Conservation (phyloP, 2,329 filamentous ascomycete genomes). For the Cladorrhinum sp. region DNA sequence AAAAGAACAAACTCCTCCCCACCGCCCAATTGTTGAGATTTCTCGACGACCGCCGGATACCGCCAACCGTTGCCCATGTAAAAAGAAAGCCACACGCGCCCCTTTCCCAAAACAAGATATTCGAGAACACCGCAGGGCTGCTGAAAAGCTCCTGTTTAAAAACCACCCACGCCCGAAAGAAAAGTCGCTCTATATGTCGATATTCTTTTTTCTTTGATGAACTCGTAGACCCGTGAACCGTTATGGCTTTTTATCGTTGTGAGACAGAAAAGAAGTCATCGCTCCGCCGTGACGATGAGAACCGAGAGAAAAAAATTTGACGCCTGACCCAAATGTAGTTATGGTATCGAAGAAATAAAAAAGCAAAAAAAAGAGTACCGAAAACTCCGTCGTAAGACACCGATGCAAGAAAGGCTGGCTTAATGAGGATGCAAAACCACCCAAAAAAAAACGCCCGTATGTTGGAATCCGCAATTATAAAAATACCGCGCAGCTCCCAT, state of each 20-base stretch:
- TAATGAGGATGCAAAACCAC: slow-evolving; percentile 40
- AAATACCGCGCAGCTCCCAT: slow-evolving; percentile 40
- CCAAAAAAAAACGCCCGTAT: slow-evolving; percentile 38
- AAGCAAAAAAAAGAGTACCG: slow-evolving; percentile 32
- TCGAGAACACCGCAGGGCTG: slow-evolving; percentile 10
- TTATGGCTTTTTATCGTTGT: slow-evolving; percentile 41
- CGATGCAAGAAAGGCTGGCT: slow-evolving; percentile 43
- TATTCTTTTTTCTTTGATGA: slow-evolving; percentile 46
- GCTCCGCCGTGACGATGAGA: slow-evolving; percentile 33
- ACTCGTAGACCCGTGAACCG: slow-evolving; percentile 49
- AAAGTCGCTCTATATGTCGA: slow-evolving; percentile 51
- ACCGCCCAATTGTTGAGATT: slow-evolving; percentile 29
- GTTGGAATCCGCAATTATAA: slow-evolving; percentile 26
- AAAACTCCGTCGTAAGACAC: slow-evolving; percentile 48
- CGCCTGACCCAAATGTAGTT: slow-evolving; percentile 28
- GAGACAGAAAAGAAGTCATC: slow-evolving; percentile 31
- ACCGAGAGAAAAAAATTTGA: slow-evolving; percentile 28
- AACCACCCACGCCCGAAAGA: slow-evolving; percentile 6
- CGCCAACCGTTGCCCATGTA: slow-evolving; percentile 32
- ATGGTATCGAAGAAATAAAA: slow-evolving; percentile 31
- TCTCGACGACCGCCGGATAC: slow-evolving; percentile 28
- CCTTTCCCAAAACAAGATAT: slow-evolving; percentile 23
- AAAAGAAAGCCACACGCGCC: slow-evolving; percentile 26
- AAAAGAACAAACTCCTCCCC: slow-evolving; percentile 37
- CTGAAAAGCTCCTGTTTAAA: background rate